Base-by-base conservation (phyloP, 495 filamentous ascomycete genomes). In the Penicillium maclennaniae region DNA sequence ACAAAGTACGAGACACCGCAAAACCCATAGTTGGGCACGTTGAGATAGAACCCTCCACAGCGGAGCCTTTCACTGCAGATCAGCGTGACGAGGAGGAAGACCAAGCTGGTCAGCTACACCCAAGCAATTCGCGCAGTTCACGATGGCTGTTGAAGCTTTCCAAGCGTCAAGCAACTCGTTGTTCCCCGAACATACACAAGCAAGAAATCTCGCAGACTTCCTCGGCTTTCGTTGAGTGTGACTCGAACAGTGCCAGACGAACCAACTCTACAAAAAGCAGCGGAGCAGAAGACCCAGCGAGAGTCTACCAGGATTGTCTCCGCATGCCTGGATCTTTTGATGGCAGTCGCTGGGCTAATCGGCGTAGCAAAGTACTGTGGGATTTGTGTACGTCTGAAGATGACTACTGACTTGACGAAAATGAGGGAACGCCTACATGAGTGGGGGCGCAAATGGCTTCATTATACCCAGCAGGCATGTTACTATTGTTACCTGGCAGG, bases 291-390 rank as follows among this genome's bases (percentile, higher is more conserved):
- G 63, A 65, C 9, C 53, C 59, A 50, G 63, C 55, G 14, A 63
- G 50, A 47, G 45, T 53, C 39, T 63, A 69, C 36, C 59, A 60
- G 27, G 66, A 69, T 20, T 64, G 67, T 50, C 50, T 69, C 27
- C 56, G 63, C 12, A 66, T 65, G 58, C 68, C 63, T 1, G 63
- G 61, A 4, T 58, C 63, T 0, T 65, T 67, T 38, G 54, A 62
- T 41, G 63, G 63, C 10, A 67, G 63, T 47, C 53, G 54, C 16
- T 67, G 63, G 63, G 63, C 63, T 12, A 59, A 55, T 39, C 61
- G 63, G 41, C 46, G 51, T 8, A 66, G 60, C 46, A 51, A 59
- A 20, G 41, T 63, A 25, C 44, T 63, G 39, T 53, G 45, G 45
- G 44, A 53, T 17, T 17, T 36, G 21, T 45, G 26, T n/a, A 53